A percentile compares a stretch with the other conserved stretches of the same genome.
phyloP scores from a whole-genome alignment of 1,284 basidiomycete genomes.

The Golubevia pallescens region DNA sequence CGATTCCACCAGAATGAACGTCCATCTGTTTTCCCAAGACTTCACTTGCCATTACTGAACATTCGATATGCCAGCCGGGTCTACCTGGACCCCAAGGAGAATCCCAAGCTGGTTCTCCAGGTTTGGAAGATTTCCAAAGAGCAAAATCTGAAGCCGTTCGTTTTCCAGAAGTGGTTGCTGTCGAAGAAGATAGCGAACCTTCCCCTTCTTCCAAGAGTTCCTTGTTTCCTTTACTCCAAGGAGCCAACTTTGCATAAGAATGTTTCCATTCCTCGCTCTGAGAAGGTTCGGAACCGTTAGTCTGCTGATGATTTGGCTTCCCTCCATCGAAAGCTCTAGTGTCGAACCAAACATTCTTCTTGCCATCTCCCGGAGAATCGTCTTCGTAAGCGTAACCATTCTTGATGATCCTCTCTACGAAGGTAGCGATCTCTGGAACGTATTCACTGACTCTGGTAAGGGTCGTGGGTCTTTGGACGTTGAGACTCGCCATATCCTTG shows the following conservation, averaged over 20 bases:
- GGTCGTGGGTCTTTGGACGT: slow-evolving; percentile 85
- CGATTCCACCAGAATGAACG: slow-evolving; percentile 95
- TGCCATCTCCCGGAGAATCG: slow-evolving; percentile 70
- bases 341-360: slow-evolving; percentile 83
- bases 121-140: slow-evolving; percentile 95
- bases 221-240: slow-evolving; percentile 91
- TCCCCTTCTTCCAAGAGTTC: slow-evolving; percentile 91
- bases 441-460: slow-evolving; percentile 96
- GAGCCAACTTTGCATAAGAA: slow-evolving; percentile 92
- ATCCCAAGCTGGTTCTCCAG: slow-evolving; percentile 96
- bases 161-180: slow-evolving; percentile 66
- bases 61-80: slow-evolving; percentile 99
- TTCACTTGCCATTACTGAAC: slow-evolving; percentile 96
- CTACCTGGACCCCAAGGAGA: slow-evolving; percentile 96
- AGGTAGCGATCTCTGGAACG: slow-evolving; percentile 90
- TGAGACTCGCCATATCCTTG: slow-evolving; percentile 86
- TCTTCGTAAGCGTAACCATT: slow-evolving; percentile 89
- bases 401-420: slow-evolving; percentile 82
- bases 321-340: slow-evolving; percentile 82
- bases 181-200: slow-evolving; percentile 68
- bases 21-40: slow-evolving; percentile 92
- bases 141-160: slow-evolving; percentile 81
- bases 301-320: slow-evolving; percentile 49
- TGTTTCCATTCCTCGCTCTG: slow-evolving; percentile 63
- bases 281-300: slow-evolving; percentile 60